These are phyloP conservation scores for Phytopythium sindhum DNA, from an alignment of 352 stramenopile species.

Conservation along the genomic window DNA sequence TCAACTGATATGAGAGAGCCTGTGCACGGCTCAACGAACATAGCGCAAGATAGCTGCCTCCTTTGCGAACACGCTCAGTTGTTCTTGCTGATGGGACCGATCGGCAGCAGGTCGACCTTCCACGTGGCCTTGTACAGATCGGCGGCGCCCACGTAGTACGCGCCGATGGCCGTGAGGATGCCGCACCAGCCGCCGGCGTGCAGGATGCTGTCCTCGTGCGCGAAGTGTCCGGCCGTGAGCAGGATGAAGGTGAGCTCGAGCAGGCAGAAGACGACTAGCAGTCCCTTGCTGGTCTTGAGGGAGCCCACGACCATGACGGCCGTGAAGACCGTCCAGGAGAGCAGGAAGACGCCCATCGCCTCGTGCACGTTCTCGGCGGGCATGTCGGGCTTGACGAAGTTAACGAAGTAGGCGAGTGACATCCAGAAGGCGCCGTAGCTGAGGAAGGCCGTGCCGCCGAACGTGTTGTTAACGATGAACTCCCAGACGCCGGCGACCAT, in stretches of 20 bases:
- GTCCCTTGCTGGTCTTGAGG: slow-evolving; percentile 3
- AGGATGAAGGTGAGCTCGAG: slow-evolving; percentile 6
- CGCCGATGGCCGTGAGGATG: slow-evolving; percentile 1
- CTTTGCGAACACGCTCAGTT: not conserved
- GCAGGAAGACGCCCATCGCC: slow-evolving; percentile 1
- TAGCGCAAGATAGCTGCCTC: not conserved
- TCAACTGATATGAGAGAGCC: not conserved
- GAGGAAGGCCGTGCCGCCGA: no score
- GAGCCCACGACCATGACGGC: not conserved
- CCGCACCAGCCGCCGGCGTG: not conserved
- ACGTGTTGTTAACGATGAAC: no score
- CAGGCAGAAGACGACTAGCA: not conserved
- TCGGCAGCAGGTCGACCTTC: slow-evolving; percentile 4
- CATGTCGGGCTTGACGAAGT: not conserved
- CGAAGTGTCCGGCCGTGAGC: slow-evolving; percentile 5
- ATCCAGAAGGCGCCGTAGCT: no score
- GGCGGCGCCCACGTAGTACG: slow-evolving; percentile 5
- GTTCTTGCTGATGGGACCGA: not conserved
- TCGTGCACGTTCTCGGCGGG: slow-evolving; percentile 2
- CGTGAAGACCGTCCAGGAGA: slow-evolving; percentile 4
- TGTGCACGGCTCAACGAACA: not conserved
- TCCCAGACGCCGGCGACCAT: no score
- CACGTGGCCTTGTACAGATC: slow-evolving; percentile 7
- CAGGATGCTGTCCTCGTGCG: not conserved
- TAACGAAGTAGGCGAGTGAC: no score